Evolutionary conservation across 2,329 filamentous ascomycete genomes (phyloP).

Genomic region (Arthrobotrys pseudoclavata): DNA sequence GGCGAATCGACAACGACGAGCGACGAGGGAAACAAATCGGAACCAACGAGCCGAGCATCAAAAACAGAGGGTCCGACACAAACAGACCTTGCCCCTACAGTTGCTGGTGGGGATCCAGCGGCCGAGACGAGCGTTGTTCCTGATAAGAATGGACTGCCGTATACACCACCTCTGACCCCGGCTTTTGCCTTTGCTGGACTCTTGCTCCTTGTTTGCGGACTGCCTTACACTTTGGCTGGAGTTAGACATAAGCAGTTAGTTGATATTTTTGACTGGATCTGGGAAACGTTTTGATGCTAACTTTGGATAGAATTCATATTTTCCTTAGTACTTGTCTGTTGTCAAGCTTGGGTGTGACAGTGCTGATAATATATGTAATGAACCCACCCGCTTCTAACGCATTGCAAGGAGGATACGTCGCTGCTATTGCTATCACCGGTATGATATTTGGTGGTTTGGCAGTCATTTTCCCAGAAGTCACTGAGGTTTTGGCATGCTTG

Average conservation of each 20-base stretch:
- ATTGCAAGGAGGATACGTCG: slow-evolving; percentile 87
- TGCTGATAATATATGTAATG: slow-evolving; percentile 92
- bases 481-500: slow-evolving; percentile 86
- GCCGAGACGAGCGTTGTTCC: slow-evolving; percentile 28
- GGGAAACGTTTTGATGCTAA: not conserved
- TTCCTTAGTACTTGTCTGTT: slow-evolving; percentile 85
- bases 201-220: slow-evolving; percentile 80
- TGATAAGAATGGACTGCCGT: slow-evolving; percentile 71
- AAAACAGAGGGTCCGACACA: slow-evolving; percentile 12
- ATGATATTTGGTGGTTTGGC: slow-evolving; percentile 79
- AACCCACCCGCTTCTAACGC: slow-evolving; percentile 79
- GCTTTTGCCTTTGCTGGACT: slow-evolving; percentile 83
- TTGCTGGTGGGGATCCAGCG: not conserved
- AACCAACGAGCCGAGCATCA: slow-evolving; percentile 7
- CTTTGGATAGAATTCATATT: slow-evolving; percentile 73
- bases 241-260: slow-evolving; percentile 80
- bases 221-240: slow-evolving; percentile 79
- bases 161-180: slow-evolving; percentile 81
- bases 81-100: slow-evolving; percentile 29
- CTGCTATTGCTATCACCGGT: slow-evolving; percentile 80
- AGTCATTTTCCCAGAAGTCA: slow-evolving; percentile 85
- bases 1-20: not conserved
- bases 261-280: not conserved
- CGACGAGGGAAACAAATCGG: not conserved
- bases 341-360: slow-evolving; percentile 78